Percentiles rank a stretch among this genome's conserved stretches.
Conservation (phyloP, 2,329 filamentous ascomycete species). For the Claviceps monticola region DNA sequence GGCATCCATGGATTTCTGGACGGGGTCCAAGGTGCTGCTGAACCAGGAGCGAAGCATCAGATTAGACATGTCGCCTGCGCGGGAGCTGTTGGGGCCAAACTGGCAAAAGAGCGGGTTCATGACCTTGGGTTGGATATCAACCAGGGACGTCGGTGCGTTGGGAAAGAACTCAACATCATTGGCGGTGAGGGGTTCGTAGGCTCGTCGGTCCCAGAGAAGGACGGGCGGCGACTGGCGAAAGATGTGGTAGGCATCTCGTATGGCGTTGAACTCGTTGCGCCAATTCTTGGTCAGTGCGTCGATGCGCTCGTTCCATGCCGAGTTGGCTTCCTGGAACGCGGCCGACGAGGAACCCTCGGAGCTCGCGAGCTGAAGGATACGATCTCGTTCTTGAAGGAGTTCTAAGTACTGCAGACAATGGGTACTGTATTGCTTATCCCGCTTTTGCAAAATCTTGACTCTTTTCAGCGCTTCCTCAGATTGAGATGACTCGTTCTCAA, state of each 20-base stretch:
- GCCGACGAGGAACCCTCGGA: constrained; percentile 3
- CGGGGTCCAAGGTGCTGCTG: constrained; percentile 26
- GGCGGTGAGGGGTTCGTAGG: constrained; percentile 53
- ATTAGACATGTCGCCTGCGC: constrained; percentile 37
- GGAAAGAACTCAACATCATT: constrained; percentile 53
- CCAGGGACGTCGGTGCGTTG: constrained; percentile 37
- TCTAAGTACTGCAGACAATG: constrained; percentile 14
- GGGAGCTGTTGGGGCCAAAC: constrained; percentile 24
- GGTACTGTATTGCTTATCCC: constrained; percentile 12
- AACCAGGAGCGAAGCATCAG: constrained; percentile 31
- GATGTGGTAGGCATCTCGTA: constrained; percentile 40
- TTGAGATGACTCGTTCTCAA: constrained; percentile 16
- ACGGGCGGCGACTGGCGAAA: constrained; percentile 34
- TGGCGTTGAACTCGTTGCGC: constrained; percentile 22
- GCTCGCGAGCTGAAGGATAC: constrained; percentile 10
- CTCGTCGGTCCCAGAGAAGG: constrained; percentile 55
- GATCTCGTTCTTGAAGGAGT: constrained; percentile 21
- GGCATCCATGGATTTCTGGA: constrained; percentile 32
- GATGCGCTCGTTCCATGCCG: constrained; percentile 22
- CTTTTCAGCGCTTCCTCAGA: constrained; percentile 9
- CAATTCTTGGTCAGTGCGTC: constrained; percentile 18
- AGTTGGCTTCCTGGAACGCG: constrained; percentile 17
- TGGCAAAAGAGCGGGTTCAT: constrained; percentile 34
- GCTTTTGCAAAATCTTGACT: constrained; percentile 16
- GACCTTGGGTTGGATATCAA: constrained; percentile 53